Evolutionary conservation across 2,329 filamentous ascomycete genomes (phyloP).

Genomic region (Pseudocercospora fuligena): DNA sequence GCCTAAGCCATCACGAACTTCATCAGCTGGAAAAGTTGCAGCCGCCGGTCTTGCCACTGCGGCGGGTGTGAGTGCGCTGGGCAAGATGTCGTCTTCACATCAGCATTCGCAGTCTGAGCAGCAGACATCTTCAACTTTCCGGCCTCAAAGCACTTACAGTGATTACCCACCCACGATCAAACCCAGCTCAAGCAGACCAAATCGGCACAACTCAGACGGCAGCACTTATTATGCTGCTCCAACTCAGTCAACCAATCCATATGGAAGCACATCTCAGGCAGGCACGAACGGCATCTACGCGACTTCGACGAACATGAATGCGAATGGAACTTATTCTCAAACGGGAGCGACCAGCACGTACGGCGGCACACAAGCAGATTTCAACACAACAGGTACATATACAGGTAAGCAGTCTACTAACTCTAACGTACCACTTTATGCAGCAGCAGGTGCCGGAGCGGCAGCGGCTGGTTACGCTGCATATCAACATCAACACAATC

Average conservation of each 20-base stretch:
- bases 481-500: constrained; percentile 44
- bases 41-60: constrained; percentile 46
- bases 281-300: constrained; percentile 17
- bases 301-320: constrained; percentile 7
- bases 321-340: constrained; percentile 17
- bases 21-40: constrained; percentile 40
- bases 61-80: constrained; percentile 47
- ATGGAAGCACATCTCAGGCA: constrained; percentile 16
- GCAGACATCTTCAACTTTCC: constrained; percentile 5
- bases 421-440: constrained; percentile 51
- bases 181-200: constrained; percentile 14
- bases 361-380: background rate
- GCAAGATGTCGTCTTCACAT: constrained; percentile 25
- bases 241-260: constrained; percentile 10
- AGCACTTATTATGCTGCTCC: constrained; percentile 26
- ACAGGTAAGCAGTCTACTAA: constrained; percentile 51
- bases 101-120: constrained; percentile 20
- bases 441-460: constrained; percentile 53
- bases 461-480: constrained; percentile 47
- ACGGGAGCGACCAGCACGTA: constrained; percentile 5
- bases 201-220: constrained; percentile 28
- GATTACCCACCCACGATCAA: constrained; percentile 21
- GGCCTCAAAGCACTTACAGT: constrained; percentile 23
- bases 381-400: constrained; percentile 26
- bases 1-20: constrained; percentile 39